A percentile compares a stretch with the other conserved stretches of the same genome.
Evolutionary conservation across 768 basidiomycete genomes (phyloP).

Genomic region (Phylloporus scabripes): DNA sequence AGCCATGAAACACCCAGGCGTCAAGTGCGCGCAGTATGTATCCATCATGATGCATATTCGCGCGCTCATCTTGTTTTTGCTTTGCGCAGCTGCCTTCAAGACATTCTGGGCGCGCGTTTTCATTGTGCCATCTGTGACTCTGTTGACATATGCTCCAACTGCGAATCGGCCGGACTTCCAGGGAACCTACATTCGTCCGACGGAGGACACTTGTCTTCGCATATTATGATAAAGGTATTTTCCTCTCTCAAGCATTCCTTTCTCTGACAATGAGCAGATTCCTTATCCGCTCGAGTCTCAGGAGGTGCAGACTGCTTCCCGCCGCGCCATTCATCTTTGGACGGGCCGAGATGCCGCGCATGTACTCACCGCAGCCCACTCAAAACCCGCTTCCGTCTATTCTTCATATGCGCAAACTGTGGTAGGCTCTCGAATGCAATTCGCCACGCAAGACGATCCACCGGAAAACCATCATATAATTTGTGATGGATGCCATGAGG

Average conservation of each 20-base stretch:
- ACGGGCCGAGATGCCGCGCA: constrained; percentile 66
- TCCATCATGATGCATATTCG: background rate
- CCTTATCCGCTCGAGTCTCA: constrained; percentile 73
- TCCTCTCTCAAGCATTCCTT: background rate
- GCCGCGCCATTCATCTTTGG: constrained; percentile 72
- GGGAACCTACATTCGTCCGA: constrained; percentile 75
- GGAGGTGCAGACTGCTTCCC: constrained; percentile 72
- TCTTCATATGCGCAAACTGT: constrained; percentile 66
- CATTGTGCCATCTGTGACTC: constrained; percentile 87
- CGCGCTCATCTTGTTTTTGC: background rate
- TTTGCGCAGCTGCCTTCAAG: constrained; percentile 65
- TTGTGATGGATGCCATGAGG: constrained; percentile 59
- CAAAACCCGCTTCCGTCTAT: constrained; percentile 53
- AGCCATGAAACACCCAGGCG: constrained; percentile 77
- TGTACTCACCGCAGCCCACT: constrained; percentile 43
- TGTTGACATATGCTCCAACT: constrained; percentile 82
- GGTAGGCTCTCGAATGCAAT: constrained; percentile 45
- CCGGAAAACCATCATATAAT: constrained; percentile 50
- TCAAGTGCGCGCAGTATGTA: constrained; percentile 82
- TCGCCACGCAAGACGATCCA: constrained; percentile 26
- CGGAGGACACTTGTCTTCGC: constrained; percentile 75
- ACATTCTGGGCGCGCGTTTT: constrained; percentile 89
- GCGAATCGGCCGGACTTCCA: constrained; percentile 80
- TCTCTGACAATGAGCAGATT: constrained; percentile 47
- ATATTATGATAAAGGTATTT: constrained; percentile 89